phyloP scores from a whole-genome alignment of 306 rosid species.

The Gleditsia sinensis region DNA sequence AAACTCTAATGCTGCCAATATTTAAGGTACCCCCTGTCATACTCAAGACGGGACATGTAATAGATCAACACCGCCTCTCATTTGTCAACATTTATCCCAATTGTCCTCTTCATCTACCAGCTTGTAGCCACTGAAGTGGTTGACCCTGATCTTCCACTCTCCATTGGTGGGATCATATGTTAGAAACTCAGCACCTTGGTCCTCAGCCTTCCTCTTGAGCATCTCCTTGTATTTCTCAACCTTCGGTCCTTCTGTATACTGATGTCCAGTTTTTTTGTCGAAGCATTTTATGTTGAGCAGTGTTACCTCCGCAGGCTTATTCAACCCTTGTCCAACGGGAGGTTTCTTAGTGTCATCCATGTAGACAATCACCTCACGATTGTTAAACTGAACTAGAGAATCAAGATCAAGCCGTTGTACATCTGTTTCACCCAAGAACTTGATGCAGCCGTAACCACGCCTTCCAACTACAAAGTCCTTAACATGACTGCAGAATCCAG shows the following conservation, averaged over 20 bases:
- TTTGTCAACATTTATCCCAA: conserved; percentile 30
- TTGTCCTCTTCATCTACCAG: conserved; percentile 53
- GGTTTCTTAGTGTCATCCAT: conserved; percentile 89
- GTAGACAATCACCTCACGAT: conserved; percentile 93
- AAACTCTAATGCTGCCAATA: neutral
- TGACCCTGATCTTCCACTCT: conserved; percentile 93
- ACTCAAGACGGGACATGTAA: neutral
- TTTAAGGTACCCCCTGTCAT: neutral
- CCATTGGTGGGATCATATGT: conserved; percentile 76
- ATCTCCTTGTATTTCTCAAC: conserved; percentile 82
- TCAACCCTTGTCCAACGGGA: conserved; percentile 95
- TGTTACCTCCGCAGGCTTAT: conserved; percentile 97
- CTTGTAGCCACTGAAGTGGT: conserved; percentile 73
- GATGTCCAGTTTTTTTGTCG: conserved; percentile 76
- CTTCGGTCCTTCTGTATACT: conserved; percentile 75
- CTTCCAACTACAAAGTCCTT: conserved; percentile 93
- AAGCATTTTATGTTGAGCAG: conserved; percentile 86
- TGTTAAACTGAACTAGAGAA: conserved; percentile 84
- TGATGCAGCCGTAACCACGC: conserved; percentile 86
- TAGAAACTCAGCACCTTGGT: conserved; percentile 90
- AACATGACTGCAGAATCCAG: conserved; percentile 84
- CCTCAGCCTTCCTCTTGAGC: conserved; percentile 92
- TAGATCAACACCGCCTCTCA: neutral
- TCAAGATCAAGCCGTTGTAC: conserved; percentile 91
- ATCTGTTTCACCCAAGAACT: conserved; percentile 89